Evolutionary conservation across 2,329 filamentous ascomycete genomes (phyloP).

Genomic region (Sporothrix pallida): DNA sequence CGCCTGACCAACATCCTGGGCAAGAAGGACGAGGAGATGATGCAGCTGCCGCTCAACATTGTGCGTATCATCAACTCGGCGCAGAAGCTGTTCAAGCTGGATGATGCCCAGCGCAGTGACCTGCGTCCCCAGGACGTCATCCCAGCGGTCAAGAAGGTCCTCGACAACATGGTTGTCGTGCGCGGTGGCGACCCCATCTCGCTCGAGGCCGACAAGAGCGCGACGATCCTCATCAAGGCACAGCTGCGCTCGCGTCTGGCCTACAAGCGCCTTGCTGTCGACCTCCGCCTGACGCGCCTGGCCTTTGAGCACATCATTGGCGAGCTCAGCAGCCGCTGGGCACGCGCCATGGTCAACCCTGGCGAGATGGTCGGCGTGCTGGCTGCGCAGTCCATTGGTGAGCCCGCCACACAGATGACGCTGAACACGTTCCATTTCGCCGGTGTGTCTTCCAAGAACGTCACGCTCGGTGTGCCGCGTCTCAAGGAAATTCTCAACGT

Average conservation of each 20-base stretch:
- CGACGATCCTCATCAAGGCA: conserved; percentile 90
- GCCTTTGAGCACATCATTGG: conserved; percentile 92
- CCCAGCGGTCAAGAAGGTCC: conserved; percentile 73
- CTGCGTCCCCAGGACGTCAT: conserved; percentile 88
- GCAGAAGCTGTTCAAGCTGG: conserved; percentile 88
- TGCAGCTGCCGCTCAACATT: conserved; percentile 93
- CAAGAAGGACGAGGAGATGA: conserved; percentile 79
- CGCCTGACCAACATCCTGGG: conserved; percentile 37
- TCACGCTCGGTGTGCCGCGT: conserved; percentile 96
- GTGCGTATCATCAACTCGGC: conserved; percentile 89
- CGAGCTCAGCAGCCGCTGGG: conserved; percentile 87
- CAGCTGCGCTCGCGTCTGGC: conserved; percentile 86
- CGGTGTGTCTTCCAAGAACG: conserved; percentile 99
- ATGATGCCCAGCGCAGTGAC: conserved; percentile 83
- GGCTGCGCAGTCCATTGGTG: conserved; percentile 97
- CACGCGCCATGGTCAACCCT: conserved; percentile 81
- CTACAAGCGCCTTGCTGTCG: conserved; percentile 88
- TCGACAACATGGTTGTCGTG: conserved; percentile 82
- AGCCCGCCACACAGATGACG: conserved; percentile 99
- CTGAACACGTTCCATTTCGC: conserved; percentile 99
- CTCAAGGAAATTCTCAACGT: conserved; percentile 99
- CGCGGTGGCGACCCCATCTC: conserved; percentile 85
- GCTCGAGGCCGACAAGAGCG: conserved; percentile 81
- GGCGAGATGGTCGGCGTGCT: conserved; percentile 99
- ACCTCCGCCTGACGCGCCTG: conserved; percentile 84